A percentile compares a stretch with the other conserved stretches of the same genome.
These are phyloP conservation scores for Penicillium crustosum DNA, from an alignment of 2,329 filamentous ascomycete species.

Conservation along the genomic window DNA sequence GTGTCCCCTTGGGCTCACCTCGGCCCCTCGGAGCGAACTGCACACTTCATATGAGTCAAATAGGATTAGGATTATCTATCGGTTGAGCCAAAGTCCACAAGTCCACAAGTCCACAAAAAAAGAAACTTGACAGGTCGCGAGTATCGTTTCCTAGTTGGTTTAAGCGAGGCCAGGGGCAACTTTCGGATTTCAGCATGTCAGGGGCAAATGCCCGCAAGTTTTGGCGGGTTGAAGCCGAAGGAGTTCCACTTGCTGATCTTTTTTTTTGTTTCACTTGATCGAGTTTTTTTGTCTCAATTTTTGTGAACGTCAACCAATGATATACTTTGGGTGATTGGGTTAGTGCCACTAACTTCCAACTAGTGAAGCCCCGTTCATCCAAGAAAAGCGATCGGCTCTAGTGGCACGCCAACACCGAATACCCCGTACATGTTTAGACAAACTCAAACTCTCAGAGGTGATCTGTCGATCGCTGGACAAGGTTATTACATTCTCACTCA, in stretches of 20 bases:
- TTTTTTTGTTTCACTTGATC: not conserved
- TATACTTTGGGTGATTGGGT: not conserved
- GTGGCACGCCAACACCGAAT: not conserved
- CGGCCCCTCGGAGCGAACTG: conserved; percentile 1
- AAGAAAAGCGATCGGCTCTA: not conserved
- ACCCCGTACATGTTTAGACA: not conserved
- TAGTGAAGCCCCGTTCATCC: not conserved
- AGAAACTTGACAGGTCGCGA: conserved; percentile 11
- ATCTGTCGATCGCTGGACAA: not conserved
- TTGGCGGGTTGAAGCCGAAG: not conserved
- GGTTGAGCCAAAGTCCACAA: too few relatives aligned
- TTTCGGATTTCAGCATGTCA: conserved; percentile 4
- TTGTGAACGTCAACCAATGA: not conserved
- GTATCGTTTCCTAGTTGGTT: conserved; percentile 21
- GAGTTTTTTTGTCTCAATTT: not conserved
- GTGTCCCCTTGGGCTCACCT: not conserved
- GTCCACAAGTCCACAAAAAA: not conserved
- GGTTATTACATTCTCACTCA: not conserved
- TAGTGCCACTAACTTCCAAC: not conserved
- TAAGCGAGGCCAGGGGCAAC: conserved; percentile 19
- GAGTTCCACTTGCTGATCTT: conserved; percentile 1
- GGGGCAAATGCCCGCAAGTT: conserved; percentile 15
- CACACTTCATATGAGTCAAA: conserved; percentile 10
- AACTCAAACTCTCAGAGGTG: not conserved
- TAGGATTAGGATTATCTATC: not conserved